Conservation (phyloP, 2,329 filamentous ascomycete genomes). For the Xylariaceae sp. region DNA sequence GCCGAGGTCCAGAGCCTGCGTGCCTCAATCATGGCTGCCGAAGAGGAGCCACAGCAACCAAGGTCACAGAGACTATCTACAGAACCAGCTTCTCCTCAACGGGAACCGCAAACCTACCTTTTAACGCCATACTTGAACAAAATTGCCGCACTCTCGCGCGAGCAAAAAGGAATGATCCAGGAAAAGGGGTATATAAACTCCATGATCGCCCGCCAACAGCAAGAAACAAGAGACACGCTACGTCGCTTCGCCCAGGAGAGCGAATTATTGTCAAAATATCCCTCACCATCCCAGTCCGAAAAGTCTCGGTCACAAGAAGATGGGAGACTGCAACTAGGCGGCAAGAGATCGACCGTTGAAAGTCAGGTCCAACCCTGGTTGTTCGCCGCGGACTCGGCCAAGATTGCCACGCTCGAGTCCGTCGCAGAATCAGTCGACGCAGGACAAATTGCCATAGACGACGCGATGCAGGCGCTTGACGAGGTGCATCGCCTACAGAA, state of each 20-base stretch:
- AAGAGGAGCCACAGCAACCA: slow-evolving; percentile 2
- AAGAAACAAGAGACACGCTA: slow-evolving; percentile 47
- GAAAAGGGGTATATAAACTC: slow-evolving; percentile 56
- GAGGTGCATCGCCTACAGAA: slow-evolving; percentile 46
- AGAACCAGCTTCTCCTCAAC: slow-evolving; percentile 3
- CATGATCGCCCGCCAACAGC: slow-evolving; percentile 47
- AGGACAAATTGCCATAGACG: slow-evolving; percentile 53
- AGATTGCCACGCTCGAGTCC: slow-evolving; percentile 53
- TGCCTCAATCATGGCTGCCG: too few species aligned
- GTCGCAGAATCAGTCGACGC: slow-evolving; percentile 58
- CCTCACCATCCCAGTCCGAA: slow-evolving; percentile 22
- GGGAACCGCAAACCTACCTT: slow-evolving; percentile 38
- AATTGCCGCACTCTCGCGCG: slow-evolving; percentile 49
- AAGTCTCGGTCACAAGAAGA: slow-evolving; percentile 20
- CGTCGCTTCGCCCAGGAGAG: slow-evolving; percentile 58
- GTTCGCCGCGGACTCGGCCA: slow-evolving; percentile 56
- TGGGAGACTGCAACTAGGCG: slow-evolving; percentile 45
- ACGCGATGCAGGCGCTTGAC: slow-evolving; percentile 46
- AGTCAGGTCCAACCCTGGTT: slow-evolving; percentile 54
- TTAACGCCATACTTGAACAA: slow-evolving; percentile 54
- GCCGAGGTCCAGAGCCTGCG: slow-evolving; percentile 22
- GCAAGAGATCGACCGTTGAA: slow-evolving; percentile 35
- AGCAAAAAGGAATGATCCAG: slow-evolving; percentile 54
- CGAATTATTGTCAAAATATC: slow-evolving; percentile 53
- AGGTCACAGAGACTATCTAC: background rate